These are phyloP conservation scores for Passalora sequoiae DNA, from an alignment of 2,329 filamentous ascomycete genomes.

Conservation along the genomic window DNA sequence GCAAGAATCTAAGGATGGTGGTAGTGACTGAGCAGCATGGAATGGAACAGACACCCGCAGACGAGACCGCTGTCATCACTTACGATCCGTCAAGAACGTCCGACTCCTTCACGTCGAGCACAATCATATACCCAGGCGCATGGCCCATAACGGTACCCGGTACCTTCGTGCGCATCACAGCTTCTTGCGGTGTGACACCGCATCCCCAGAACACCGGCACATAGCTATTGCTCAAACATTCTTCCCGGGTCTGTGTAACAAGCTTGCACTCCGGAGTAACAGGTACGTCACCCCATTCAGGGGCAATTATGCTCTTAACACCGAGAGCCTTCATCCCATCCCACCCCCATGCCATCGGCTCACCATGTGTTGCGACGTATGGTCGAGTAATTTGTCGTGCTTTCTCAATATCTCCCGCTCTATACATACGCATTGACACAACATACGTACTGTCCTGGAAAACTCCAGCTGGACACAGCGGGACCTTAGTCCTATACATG, in stretches of 20 bases:
- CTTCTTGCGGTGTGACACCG: slow-evolving; percentile 62
- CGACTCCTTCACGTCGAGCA: slow-evolving; percentile 49
- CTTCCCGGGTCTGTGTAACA: neutral
- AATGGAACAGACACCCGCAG: too few relatives aligned
- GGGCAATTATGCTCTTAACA: slow-evolving; percentile 48
- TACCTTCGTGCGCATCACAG: slow-evolving; percentile 53
- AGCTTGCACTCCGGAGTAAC: slow-evolving; percentile 30
- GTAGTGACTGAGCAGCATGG: too few relatives aligned
- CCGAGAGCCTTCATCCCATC: slow-evolving; percentile 50
- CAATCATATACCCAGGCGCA: slow-evolving; percentile 58
- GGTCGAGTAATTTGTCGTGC: slow-evolving; percentile 53
- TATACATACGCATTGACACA: slow-evolving; percentile 61
- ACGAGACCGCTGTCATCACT: too few relatives aligned
- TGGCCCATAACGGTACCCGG: slow-evolving; percentile 57
- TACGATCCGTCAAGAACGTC: slow-evolving; percentile 33
- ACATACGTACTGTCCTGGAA: slow-evolving; percentile 54
- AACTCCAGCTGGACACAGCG: slow-evolving; percentile 53
- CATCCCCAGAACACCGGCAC: slow-evolving; percentile 61
- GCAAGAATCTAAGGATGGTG: too few relatives aligned
- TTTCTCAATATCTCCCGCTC: slow-evolving; percentile 43
- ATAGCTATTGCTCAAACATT: slow-evolving; percentile 35
- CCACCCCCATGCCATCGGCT: slow-evolving; percentile 63
- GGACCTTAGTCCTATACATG: slow-evolving; percentile 58
- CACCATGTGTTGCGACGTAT: slow-evolving; percentile 57
- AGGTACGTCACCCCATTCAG: slow-evolving; percentile 55